Base-by-base conservation (phyloP, 108 stramenopile genomes). In the Cyclotella sp. region DNA sequence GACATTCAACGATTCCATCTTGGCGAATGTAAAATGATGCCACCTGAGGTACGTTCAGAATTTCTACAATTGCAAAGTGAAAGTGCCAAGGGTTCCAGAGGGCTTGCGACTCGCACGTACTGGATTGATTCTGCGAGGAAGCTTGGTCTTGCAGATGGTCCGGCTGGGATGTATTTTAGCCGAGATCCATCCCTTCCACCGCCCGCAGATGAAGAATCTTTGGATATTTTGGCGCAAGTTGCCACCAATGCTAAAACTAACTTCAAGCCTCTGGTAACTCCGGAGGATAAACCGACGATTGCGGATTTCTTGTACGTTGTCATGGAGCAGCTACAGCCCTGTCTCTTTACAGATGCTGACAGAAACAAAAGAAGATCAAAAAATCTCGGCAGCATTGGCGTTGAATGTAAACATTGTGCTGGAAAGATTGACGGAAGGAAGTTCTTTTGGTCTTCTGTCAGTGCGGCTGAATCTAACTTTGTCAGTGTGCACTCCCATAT, bases 371-470 rank as follows among this genome's bases (percentile, higher is more conserved):
- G 95, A 18, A 87, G 95, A 7, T 75, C 93, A 13, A 93, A 93
- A 64, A 90, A 96, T 72, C 85, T 96, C 16, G 95, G 95, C 5
- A 89, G 90, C 64, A 91, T 94, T 63, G 95, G 95, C 13, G 95
- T 96, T 16, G 95, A 96, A 71, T 96, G 95, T 84, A 93, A 92
- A 78, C 95, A 96, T 54, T 96, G 95, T 59, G 89, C 91, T 44
- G 95, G 95, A 18, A 86, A 91, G 71, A 92, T 93, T 27, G 95
- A 96, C 59, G 84, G 93, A 28, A 79, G 95, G 24, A 96, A 96
- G 78, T 96, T 96, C 76, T 96, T 96, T 58, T 96, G 95, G 95
- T 93, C 91, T 12, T 91, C 90, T 44, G 95, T 96, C n/a, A 91
- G 76, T 47, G 95, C 95, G 14, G 95, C 93, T 0, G 95, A 96